Percentiles rank a stretch among this genome's conserved stretches.
Evolutionary conservation across 2,329 filamentous ascomycete species (phyloP).

Genomic region (Pyrenochaeta sp.): DNA sequence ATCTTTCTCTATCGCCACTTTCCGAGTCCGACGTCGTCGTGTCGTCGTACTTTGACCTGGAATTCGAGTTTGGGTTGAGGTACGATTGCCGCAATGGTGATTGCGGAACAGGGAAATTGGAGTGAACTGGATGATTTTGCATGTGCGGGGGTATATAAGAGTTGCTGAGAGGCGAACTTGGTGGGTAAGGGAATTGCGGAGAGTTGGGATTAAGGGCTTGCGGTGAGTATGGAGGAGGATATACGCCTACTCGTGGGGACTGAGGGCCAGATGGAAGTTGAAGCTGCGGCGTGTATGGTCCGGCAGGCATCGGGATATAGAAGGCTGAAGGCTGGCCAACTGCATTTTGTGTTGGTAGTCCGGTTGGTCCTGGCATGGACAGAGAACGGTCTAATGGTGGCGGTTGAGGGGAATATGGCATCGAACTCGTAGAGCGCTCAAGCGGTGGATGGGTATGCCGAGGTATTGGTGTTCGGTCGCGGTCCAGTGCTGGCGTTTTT

Average conservation of each 20-base stretch:
- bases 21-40: constrained; percentile 39
- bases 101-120: constrained; percentile 14
- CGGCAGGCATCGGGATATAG: constrained; percentile 20
- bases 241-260: constrained; percentile 14
- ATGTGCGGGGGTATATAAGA: constrained; percentile 10
- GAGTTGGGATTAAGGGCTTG: constrained; percentile 5
- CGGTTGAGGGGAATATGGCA: constrained; percentile 22
- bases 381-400: constrained; percentile 38
- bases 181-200: constrained; percentile 14
- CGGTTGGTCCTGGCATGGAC: constrained; percentile 33
- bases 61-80: constrained; percentile 1
- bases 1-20: constrained; percentile 15
- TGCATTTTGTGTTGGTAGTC: constrained; percentile 12
- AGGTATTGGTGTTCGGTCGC: constrained; percentile 35
- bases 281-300: constrained; percentile 8
- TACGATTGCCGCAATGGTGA: constrained; percentile 29
- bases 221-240: constrained; percentile 13
- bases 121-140: not conserved
- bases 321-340: constrained; percentile 24
- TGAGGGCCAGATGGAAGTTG: constrained; percentile 11
- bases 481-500: constrained; percentile 22
- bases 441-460: constrained; percentile 26
- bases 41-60: constrained; percentile 22
- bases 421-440: constrained; percentile 31
- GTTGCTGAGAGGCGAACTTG: constrained; percentile 7